phyloP scores from a whole-genome alignment of 1,284 basidiomycete species.

The Ustilago xerochloae region DNA sequence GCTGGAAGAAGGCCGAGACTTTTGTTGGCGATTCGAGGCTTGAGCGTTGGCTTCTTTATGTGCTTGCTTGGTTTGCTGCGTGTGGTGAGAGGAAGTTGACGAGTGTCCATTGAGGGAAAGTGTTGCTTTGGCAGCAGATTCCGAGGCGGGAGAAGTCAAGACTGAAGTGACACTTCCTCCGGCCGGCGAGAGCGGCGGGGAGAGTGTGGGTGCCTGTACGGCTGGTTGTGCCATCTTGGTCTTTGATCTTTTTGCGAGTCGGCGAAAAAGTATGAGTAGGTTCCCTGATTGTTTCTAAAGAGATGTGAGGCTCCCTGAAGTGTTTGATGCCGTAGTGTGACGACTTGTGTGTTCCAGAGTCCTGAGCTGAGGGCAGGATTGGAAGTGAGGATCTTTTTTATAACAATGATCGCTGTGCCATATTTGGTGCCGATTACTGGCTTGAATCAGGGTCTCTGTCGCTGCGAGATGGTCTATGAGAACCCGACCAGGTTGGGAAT shows the following conservation, averaged over 20 bases:
- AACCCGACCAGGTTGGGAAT: too few species aligned
- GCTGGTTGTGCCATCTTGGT: slow-evolving; percentile 36
- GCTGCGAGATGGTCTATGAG: too few species aligned
- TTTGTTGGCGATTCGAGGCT: slow-evolving; percentile 3
- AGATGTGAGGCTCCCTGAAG: too few species aligned
- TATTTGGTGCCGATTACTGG: background rate
- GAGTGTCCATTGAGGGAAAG: slow-evolving; percentile 1
- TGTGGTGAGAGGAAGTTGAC: slow-evolving; percentile 3
- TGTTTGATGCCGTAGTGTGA: slow-evolving; percentile 1
- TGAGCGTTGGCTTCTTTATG: slow-evolving; percentile 9
- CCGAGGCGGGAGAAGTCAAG: slow-evolving; percentile 11
- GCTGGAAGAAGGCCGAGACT: slow-evolving; percentile 6
- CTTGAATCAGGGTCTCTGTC: too few species aligned
- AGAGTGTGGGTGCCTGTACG: slow-evolving; percentile 34
- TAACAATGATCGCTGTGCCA: background rate
- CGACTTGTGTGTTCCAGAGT: background rate
- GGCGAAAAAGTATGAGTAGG: background rate
- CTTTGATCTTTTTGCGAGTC: background rate
- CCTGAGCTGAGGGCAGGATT: slow-evolving; percentile 4
- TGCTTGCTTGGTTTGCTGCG: slow-evolving; percentile 13
- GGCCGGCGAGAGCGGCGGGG: slow-evolving; percentile 39
- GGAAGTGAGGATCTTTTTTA: background rate
- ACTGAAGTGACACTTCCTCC: slow-evolving; percentile 5
- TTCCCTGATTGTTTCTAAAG: too few species aligned
- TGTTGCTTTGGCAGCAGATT: background rate